Evolutionary conservation across 495 filamentous ascomycete genomes (phyloP), one percentile per base, ranked within the genome.

Genomic region (Bombardia bombarda): DNA sequence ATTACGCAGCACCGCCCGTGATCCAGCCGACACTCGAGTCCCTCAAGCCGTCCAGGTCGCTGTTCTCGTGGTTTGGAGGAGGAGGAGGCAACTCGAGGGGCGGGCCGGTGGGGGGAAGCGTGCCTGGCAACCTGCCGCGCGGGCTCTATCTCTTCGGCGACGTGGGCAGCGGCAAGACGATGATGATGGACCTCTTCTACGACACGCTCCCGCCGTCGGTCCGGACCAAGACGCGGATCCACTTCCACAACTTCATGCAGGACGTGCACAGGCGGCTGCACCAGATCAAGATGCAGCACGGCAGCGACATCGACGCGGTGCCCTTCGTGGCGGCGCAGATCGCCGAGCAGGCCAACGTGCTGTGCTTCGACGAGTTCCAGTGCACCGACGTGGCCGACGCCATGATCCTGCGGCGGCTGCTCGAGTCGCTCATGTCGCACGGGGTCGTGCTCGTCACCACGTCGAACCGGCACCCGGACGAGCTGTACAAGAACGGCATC

Each of bases 241-340:
- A 98, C 69, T 98, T 98, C 67, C 88, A 97, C 69, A 94, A 93
- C 62, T 98, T 97, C 72, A 98, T 98, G 90, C 92, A 98, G 65
- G 86, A 94, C 65, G 87, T 97, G 46, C 92, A 98, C 74, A 87
- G 83, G 60, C 76, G 90, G 26, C 69, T 96, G 56, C 92, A 98
- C 65, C 75, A 77, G 51, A 82, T 94, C 57, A 95, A 95, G 72
- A 83, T 90, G 72, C 61, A 79, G 52, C 76, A 93, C 61, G 93
- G 92, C 5, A 87, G 82, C 55, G 88, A 98, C 60, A 74, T 96
- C 30, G 92, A 98, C 63, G 88, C 80, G 28, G 72, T 98, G 32
- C 89, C 89, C 9, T 90, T 95, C 59, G 83, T 98, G 25, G 90
- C 89, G 3, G 92, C 92, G 12, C 84, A 88, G 62, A 87, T 98